Evolutionary conservation across 495 filamentous ascomycete species (phyloP).

Genomic region (Annulohypoxylon bovei): DNA sequence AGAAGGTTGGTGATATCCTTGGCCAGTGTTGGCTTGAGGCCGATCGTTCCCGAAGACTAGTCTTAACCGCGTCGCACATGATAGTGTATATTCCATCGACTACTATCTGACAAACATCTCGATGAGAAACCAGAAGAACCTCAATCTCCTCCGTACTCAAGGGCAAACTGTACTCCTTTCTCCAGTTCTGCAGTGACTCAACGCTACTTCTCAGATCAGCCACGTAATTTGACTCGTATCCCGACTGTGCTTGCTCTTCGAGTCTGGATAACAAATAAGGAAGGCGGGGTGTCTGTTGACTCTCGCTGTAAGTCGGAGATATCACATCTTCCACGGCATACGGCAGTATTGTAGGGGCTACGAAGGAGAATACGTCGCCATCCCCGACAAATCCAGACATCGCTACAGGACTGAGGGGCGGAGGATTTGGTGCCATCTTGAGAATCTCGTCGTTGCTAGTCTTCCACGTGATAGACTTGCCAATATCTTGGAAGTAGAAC

Average conservation of each 20-base stretch:
- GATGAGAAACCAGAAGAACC: neutral
- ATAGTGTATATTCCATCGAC: conserved; percentile 9
- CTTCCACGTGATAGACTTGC: neutral
- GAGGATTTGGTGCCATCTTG: neutral
- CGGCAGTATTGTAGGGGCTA: conserved; percentile 3
- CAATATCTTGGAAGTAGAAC: conserved; percentile 20
- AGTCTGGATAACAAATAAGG: conserved; percentile 10
- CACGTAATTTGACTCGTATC: conserved; percentile 43
- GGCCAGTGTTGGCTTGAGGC: conserved; percentile 35
- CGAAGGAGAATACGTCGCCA: conserved; percentile 16
- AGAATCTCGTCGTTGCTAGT: neutral
- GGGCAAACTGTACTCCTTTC: neutral
- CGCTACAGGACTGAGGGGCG: neutral
- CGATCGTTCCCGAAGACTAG: neutral
- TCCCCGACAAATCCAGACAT: conserved; percentile 2
- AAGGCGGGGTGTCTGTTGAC: neutral
- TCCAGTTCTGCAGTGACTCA: conserved; percentile 15
- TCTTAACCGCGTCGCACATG: conserved; percentile 12
- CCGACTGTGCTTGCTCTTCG: neutral
- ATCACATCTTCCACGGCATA: neutral
- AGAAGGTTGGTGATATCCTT: conserved; percentile 47
- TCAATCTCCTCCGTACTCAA: neutral
- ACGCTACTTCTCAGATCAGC: conserved; percentile 37
- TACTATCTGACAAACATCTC: neutral
- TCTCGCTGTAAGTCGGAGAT: neutral